Base-by-base conservation (phyloP, 306 rosid genomes). In the Erythrophleum fordii region DNA sequence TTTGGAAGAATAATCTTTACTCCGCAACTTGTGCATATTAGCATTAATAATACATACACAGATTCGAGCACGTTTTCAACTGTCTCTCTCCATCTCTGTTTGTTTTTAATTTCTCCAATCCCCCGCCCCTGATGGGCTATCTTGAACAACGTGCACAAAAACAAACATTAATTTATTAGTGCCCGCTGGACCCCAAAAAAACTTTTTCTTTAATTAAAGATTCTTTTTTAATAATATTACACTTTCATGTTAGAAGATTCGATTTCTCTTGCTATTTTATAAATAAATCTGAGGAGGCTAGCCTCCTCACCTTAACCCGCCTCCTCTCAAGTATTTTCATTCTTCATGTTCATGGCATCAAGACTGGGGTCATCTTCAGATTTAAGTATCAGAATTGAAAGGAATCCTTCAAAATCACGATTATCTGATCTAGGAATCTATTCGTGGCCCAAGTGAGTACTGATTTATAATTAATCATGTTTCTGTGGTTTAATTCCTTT, bases 371-470 rank as follows among this genome's bases (percentile, higher is more conserved):
- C 83, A 55, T 79, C 77, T 82, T 82, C 88, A 34, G 69, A 68
- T 70, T 82, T 90, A 48, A 58, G 76, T 81, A 88, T 92, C 69
- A 70, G 45, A 0, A 90, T 92, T 12, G 97, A 92, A 71, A 88
- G 81, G 45, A 90, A 80, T 84, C 95, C 95, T 77, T 86, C 95
- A 39, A 77, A 87, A 53, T 78, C 95, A 73, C 87, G 89, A 25
- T 75, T 92, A 22, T 75, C 87, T 6, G 91, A 89, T 78, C 48
- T 90, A 72, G 89, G 90, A 78, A 90, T 92, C 86, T 88, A 89
- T 83, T 82, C 89, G 25, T 90, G 97, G 97, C 97, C 95, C 76
- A 89, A 90, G 95, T 90, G 78, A 87, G 88, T 75, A 45, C 9
- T 5, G 22, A 20, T 22, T 12, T 62, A 18, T 17, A 18, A 6